Evolutionary conservation across 495 filamentous ascomycete species (phyloP).

Genomic region (Talaromyces wortmannii): DNA sequence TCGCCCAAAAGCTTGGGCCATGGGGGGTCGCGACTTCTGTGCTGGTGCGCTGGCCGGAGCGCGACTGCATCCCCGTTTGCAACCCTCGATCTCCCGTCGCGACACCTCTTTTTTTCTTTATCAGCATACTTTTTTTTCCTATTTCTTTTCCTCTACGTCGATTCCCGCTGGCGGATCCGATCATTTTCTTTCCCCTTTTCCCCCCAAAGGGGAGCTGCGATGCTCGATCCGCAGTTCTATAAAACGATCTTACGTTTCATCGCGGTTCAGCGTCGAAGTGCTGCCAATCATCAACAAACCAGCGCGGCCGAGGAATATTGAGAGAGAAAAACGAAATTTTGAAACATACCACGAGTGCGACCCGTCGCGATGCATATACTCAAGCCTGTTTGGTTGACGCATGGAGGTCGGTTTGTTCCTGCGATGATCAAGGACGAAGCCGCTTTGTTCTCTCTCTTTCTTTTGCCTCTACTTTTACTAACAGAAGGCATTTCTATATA

Average conservation of each 20-base stretch:
- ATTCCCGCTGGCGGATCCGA: too few relatives aligned
- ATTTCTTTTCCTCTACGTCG: too few relatives aligned
- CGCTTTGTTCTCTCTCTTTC: too few relatives aligned
- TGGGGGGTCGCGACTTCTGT: not conserved
- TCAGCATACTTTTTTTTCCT: not conserved
- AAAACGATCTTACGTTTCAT: not conserved
- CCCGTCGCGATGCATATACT: constrained; percentile 70
- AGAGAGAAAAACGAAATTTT: too few relatives aligned
- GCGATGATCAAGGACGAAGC: too few relatives aligned
- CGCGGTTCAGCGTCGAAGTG: not conserved
- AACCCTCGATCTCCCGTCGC: constrained; percentile 3
- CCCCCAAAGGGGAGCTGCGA: not conserved
- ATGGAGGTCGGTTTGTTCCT: constrained; percentile 57
- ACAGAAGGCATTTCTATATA: constrained; percentile 18
- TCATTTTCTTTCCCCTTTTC: not conserved
- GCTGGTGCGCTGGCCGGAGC: not conserved
- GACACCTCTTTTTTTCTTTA: not conserved
- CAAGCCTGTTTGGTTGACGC: constrained; percentile 88
- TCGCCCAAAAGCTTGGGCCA: constrained; percentile 4
- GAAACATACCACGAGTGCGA: not conserved
- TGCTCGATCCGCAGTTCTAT: constrained; percentile 1
- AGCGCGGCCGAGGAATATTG: not conserved
- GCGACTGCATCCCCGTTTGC: constrained; percentile 1
- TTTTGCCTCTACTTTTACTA: not conserved
- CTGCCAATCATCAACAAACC: not conserved